phyloP scores from a whole-genome alignment of 768 basidiomycete species.

The Phallus indusiatus region DNA sequence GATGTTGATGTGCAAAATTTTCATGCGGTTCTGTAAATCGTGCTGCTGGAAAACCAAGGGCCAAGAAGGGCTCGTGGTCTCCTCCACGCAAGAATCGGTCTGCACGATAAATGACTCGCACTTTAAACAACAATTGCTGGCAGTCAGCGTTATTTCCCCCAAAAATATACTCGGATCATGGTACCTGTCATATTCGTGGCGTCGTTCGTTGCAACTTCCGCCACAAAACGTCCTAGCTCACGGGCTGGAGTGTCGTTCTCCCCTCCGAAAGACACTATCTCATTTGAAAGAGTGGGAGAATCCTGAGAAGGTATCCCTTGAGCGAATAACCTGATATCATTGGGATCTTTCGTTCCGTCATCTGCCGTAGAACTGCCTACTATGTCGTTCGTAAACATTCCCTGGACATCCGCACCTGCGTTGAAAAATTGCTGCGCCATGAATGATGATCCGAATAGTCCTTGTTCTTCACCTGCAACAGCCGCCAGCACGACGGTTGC shows the following conservation, averaged over 20 bases:
- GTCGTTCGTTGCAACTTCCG: constrained; percentile 41
- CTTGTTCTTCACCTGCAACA: constrained; percentile 45
- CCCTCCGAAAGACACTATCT: constrained; percentile 33
- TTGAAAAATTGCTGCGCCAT: constrained; percentile 35
- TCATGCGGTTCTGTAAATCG: constrained; percentile 50
- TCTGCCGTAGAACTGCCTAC: constrained; percentile 43
- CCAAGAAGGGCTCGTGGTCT: constrained; percentile 43
- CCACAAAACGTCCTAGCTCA: constrained; percentile 41
- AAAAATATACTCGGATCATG: constrained; percentile 10
- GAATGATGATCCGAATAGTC: constrained; percentile 37
- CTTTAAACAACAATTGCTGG: constrained; percentile 18
- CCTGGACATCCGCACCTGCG: constrained; percentile 40
- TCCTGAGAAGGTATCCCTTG: constrained; percentile 41
- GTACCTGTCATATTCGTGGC: constrained; percentile 42
- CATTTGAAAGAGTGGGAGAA: constrained; percentile 26
- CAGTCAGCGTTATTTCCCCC: neutral
- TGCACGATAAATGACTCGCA: constrained; percentile 40
- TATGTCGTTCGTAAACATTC: constrained; percentile 51
- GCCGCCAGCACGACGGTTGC: constrained; percentile 46
- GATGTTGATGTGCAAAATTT: constrained; percentile 50
- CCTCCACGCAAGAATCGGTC: constrained; percentile 50
- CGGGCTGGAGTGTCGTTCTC: constrained; percentile 47
- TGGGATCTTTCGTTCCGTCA: constrained; percentile 35
- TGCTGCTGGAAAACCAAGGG: constrained; percentile 41
- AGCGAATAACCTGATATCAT: constrained; percentile 42